Percentiles rank a stretch among this genome's conserved stretches.
Conservation (phyloP, 2,329 filamentous ascomycete genomes). For the Fusarium algeriense region DNA sequence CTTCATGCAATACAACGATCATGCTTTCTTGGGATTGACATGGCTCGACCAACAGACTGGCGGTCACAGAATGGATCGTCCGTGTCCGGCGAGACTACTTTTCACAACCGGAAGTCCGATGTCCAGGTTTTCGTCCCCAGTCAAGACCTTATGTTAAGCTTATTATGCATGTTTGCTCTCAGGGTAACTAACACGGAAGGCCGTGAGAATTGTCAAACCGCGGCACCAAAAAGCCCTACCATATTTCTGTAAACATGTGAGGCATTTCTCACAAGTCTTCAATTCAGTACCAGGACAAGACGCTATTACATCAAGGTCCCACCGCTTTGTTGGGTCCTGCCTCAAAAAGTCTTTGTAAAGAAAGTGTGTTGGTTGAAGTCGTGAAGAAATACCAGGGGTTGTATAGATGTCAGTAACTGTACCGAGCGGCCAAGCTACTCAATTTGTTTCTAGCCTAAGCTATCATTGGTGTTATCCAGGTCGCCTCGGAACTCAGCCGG, state of each 20-base stretch:
- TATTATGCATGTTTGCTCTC: no score
- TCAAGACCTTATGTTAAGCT: no score
- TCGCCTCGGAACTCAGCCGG: not conserved
- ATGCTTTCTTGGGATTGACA: not conserved
- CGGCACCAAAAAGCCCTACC: no score
- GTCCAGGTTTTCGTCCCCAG: no score
- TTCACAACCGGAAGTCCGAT: not conserved
- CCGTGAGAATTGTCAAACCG: no score
- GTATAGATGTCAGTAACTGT: not conserved
- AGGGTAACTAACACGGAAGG: no score
- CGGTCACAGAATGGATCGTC: not conserved
- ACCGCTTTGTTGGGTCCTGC: not conserved
- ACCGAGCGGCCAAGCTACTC: not conserved
- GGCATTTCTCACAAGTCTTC: not conserved
- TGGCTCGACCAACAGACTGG: not conserved
- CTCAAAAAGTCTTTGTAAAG: not conserved
- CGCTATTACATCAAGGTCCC: not conserved
- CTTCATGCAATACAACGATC: not conserved
- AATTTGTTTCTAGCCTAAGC: not conserved
- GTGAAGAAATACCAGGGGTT: not conserved
- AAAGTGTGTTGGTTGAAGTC: not conserved
- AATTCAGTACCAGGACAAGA: not conserved
- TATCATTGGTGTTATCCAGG: not conserved
- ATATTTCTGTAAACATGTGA: not conserved
- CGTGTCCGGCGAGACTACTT: not conserved